Evolutionary conservation across 108 stramenopile genomes (phyloP), one percentile per base, ranked within the genome.

Genomic region (Conticribra guillardii): DNA sequence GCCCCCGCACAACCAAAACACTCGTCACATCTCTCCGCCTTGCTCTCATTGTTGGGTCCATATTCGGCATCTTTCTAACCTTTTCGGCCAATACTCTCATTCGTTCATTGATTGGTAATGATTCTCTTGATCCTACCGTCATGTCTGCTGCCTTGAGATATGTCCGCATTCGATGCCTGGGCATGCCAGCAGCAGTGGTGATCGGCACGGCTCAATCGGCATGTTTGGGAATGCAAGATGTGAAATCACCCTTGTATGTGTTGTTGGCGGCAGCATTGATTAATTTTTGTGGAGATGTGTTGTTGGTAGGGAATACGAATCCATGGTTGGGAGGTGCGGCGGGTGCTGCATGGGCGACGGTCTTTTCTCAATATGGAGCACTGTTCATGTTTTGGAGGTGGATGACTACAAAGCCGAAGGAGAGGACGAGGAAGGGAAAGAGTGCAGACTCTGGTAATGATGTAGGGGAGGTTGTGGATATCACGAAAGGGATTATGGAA

Each of bases 341-440:
- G 0, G 94, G 94, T 24, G 94, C 94, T 9, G 91, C 94, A n/a
- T 95, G 94, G 94, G 94, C 94, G 1, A 95, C 94, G 2, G 86
- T 88, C 21, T 82, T 92, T 54, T 87, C 85, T 31, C 94, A 92
- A 48, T 95, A 85, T 73, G 85, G 83, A 23, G 94, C 91, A 0
- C 64, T 92, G 9, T 67, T 69, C 0, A 64, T 92, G 64, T 95
- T 92, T 76, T 62, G 84, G 28, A 73, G 80, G 32, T 92, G 91
- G 94, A 73, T 92, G 70, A 52, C 53, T 14, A 54, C 70, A 24
- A 63, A 55, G 32, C 17, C 73, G 22, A 34, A 49, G 46, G 22
- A 57, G 5, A n/a, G 8, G 11, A 5, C 50, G 51, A 55, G 22
- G 63, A 37, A 80, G 44, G 50, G 16, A 9, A 45, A 37, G 55